A percentile compares a stretch with the other conserved stretches of the same genome.
Evolutionary conservation across 1,284 basidiomycete genomes (phyloP).

Genomic region (Sanghuangporus baumii): DNA sequence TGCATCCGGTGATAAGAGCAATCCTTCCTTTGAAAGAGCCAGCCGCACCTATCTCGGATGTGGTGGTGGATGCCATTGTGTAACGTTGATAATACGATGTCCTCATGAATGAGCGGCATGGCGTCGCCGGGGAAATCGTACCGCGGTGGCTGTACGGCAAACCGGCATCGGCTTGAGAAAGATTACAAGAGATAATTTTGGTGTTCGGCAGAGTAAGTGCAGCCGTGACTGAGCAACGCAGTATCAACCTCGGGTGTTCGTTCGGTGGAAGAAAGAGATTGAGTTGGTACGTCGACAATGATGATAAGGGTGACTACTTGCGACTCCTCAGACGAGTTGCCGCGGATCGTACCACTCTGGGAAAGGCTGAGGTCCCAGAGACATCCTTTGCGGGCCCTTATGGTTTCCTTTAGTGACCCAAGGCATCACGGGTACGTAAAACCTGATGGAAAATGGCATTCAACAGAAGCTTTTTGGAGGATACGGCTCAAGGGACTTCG

Average conservation of each 20-base stretch:
- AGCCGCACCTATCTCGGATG: background rate
- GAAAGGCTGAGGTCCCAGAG: too few relatives aligned
- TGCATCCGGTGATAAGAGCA: conserved; percentile 36
- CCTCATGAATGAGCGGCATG: background rate
- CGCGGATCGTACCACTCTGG: too few relatives aligned
- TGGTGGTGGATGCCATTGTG: background rate
- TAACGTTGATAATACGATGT: background rate
- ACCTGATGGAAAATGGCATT: background rate
- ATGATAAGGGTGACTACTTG: too few relatives aligned
- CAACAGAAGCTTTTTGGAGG: background rate
- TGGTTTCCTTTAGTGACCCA: too few relatives aligned
- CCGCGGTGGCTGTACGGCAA: background rate
- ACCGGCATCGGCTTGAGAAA: background rate
- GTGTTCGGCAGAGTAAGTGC: background rate
- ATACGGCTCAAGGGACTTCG: background rate
- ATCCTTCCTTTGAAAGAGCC: conserved; percentile 27
- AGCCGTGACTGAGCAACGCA: background rate
- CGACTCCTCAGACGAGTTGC: too few relatives aligned
- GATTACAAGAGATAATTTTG: background rate
- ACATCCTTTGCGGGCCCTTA: too few relatives aligned
- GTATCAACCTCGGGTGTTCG: background rate
- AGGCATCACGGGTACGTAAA: too few relatives aligned
- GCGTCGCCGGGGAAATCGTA: background rate
- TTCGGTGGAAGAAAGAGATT: background rate
- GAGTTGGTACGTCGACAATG: too few relatives aligned